These are phyloP conservation scores for Pseudogymnoascus sp. DNA, from an alignment of 2,329 filamentous ascomycete genomes.

Conservation along the genomic window DNA sequence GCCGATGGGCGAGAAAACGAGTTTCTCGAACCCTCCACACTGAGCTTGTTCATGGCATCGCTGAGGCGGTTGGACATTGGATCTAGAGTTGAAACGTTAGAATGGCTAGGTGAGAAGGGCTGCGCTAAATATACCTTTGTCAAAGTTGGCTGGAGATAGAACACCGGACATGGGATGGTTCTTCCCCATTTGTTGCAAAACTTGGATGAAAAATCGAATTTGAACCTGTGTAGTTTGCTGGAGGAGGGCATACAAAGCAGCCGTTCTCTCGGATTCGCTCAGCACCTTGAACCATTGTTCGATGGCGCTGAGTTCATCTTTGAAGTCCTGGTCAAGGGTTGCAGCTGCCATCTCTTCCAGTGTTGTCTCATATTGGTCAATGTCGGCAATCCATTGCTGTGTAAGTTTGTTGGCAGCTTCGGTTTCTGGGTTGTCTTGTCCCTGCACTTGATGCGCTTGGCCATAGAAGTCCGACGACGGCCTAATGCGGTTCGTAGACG, in stretches of 20 bases:
- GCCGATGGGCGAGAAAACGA: slow-evolving; percentile 74
- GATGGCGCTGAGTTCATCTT: slow-evolving; percentile 96
- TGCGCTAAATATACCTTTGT: slow-evolving; percentile 62
- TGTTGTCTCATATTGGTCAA: slow-evolving; percentile 98
- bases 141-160: slow-evolving; percentile 88
- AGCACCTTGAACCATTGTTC: slow-evolving; percentile 99
- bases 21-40: slow-evolving; percentile 76
- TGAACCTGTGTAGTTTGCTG: slow-evolving; percentile 99
- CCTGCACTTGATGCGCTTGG: slow-evolving; percentile 58
- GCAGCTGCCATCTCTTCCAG: slow-evolving; percentile 98
- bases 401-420: slow-evolving; percentile 89
- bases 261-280: slow-evolving; percentile 92
- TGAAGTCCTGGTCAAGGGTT: slow-evolving; percentile 98
- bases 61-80: slow-evolving; percentile 93
- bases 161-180: slow-evolving; percentile 95
- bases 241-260: slow-evolving; percentile 85
- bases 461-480: slow-evolving; percentile 94
- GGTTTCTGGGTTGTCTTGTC: slow-evolving; percentile 57
- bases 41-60: slow-evolving; percentile 94
- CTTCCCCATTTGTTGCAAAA: slow-evolving; percentile 97
- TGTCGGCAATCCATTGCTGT: slow-evolving; percentile 97
- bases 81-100: slow-evolving; percentile 46
- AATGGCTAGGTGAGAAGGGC: slow-evolving; percentile 7
- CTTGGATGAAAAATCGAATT: slow-evolving; percentile 98
- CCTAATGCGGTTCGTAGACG: slow-evolving; percentile 69